These are phyloP conservation scores for Trichoderma sp. DNA, from an alignment of 2,329 filamentous ascomycete genomes.

Conservation along the genomic window DNA sequence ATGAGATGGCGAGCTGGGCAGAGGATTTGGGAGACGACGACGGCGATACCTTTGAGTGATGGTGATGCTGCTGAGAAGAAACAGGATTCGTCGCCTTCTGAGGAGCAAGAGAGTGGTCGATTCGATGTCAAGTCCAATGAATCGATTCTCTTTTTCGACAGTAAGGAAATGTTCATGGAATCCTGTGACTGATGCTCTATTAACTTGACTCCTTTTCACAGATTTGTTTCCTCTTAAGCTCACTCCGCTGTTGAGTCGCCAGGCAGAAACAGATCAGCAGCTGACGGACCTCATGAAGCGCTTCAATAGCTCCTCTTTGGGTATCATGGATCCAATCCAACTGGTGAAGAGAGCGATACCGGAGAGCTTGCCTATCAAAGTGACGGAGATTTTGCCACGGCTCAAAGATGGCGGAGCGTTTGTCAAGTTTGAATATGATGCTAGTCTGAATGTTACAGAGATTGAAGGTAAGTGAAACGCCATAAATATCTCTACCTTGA, in stretches of 20 bases:
- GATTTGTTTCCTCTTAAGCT: conserved; percentile 83
- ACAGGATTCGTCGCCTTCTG: conserved; percentile 35
- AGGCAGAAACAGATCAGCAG: conserved; percentile 50
- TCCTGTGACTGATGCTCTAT: neutral
- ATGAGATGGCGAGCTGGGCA: conserved; percentile 8
- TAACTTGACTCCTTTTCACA: conserved; percentile 33
- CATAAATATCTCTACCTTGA: neutral
- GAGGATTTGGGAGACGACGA: conserved; percentile 30
- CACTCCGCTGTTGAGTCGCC: conserved; percentile 42
- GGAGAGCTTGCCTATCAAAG: conserved; percentile 59
- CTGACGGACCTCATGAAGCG: conserved; percentile 50
- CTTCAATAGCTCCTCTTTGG: conserved; percentile 51
- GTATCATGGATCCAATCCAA: conserved; percentile 51
- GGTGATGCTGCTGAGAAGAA: conserved; percentile 56
- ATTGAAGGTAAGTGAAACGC: conserved; percentile 40
- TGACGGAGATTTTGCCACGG: conserved; percentile 79
- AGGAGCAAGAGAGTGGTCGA: conserved; percentile 72
- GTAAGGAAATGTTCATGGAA: conserved; percentile 46
- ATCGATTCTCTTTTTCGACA: conserved; percentile 86
- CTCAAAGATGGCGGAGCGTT: conserved; percentile 92
- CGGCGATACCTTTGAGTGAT: conserved; percentile 10
- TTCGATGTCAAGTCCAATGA: conserved; percentile 75
- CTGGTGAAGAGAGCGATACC: conserved; percentile 64
- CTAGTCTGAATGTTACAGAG: conserved; percentile 39
- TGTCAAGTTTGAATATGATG: conserved; percentile 70